Evolutionary conservation across 306 rosid genomes (phyloP), one percentile per base, ranked within the genome.

Genomic region (Quillaja saponaria): DNA sequence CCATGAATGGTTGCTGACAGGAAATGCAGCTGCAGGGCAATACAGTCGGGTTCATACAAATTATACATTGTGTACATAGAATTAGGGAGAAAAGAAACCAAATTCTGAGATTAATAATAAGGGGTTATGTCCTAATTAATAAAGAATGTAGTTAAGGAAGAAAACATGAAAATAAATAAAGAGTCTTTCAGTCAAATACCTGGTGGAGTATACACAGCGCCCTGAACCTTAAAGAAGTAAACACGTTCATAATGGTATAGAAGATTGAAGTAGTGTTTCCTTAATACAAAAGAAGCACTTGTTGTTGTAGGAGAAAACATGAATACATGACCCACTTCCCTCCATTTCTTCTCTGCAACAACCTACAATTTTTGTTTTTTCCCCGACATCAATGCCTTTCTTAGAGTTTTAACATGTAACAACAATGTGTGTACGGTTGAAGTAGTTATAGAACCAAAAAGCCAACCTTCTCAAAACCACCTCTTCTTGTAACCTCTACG

Each of bases 301-400:
- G 97, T 89, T 15, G 97, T 89, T 0, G 97, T 87, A 3, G 99
- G 80, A 41, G 96, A 82, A 73, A 94, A 94, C 72, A 55, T 89
- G 72, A 94, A 94, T 0, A 83, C 66, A 52, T 59, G 71, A n/a
- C 97, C 95, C 53, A 89, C 96, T 87, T 94, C 97, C 83, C 99
- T 94, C 99, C 99, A 94, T 71, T 89, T 94, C 80, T 94, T 92
- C 74, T 94, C 99, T 19, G 74, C 95, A 48, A 94, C 95, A n/a
- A 94, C 96, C 98, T 88, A 48, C 34, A 21, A 25, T 28, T 3
- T 33, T 46, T 31, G n/a, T 66, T 20, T 19, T 16, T 5, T 17
- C 8, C 5, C 34, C 39, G n/a, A 25, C 39, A 44, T 61, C 15
- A 0, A 40, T 39, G 50, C 16, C 31, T 7, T 7, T 20, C 8